Conservation (phyloP, 768 basidiomycete genomes). For the Galerina marginata region DNA sequence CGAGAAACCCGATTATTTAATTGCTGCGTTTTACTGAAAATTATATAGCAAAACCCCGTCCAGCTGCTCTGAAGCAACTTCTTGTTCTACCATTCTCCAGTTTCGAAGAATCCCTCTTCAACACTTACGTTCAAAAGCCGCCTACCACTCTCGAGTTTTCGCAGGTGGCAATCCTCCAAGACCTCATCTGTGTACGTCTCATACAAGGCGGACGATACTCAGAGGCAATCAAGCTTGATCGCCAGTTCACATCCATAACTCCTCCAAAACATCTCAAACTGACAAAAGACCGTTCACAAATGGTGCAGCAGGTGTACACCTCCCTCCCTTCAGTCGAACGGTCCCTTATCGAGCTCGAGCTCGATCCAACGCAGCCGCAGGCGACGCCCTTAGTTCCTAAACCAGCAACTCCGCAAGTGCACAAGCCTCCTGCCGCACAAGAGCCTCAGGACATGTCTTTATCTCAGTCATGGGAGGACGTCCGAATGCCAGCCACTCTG, state of each 20-base stretch:
- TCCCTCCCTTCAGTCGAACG: conserved; percentile 69
- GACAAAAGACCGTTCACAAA: conserved; percentile 63
- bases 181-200: conserved; percentile 79
- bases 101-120: conserved; percentile 66
- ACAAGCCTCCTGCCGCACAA: conserved; percentile 17
- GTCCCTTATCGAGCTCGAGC: conserved; percentile 54
- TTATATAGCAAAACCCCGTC: conserved; percentile 60
- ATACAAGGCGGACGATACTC: conserved; percentile 73
- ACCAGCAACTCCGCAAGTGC: conserved; percentile 11
- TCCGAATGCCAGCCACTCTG: conserved; percentile 36
- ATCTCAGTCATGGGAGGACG: conserved; percentile 72
- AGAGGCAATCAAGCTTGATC: conserved; percentile 80
- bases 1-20: conserved; percentile 33
- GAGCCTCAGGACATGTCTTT: conserved; percentile 34
- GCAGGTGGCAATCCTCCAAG: conserved; percentile 67
- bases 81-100: conserved; percentile 68
- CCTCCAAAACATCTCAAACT: conserved; percentile 42
- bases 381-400: conserved; percentile 17
- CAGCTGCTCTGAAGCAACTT: conserved; percentile 62
- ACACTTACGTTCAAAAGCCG: conserved; percentile 62
- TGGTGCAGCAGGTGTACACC: conserved; percentile 72
- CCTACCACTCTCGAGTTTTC: conserved; percentile 50
- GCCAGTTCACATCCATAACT: conserved; percentile 56
- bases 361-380: conserved; percentile 17
- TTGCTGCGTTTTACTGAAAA: conserved; percentile 1